Percentiles rank a stretch among this genome's conserved stretches.
These are phyloP conservation scores for Camelina sativa DNA, from an alignment of 345 rosid species.

Conservation along the genomic window DNA sequence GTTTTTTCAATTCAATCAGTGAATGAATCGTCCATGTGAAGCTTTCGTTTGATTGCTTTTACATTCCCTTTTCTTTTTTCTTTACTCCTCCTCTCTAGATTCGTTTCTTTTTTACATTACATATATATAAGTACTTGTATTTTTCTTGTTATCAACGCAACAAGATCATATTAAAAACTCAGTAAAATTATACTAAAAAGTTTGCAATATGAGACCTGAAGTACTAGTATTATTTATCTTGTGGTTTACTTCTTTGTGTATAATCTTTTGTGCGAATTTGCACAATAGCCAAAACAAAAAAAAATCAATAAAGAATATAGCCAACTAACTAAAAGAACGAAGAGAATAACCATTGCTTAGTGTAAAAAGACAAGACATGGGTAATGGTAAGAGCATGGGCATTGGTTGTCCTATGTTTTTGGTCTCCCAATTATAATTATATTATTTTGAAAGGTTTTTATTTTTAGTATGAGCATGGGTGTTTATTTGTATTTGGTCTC, in stretches of 20 bases:
- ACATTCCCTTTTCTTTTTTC: neutral
- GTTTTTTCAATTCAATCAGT: constrained; percentile 5
- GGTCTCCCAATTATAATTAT: no score
- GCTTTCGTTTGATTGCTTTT: constrained; percentile 35
- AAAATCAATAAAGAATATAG: no score
- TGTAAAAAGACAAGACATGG: no score
- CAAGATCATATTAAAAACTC: neutral
- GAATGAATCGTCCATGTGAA: constrained; percentile 45
- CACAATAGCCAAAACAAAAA: no score
- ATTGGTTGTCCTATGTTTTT: no score
- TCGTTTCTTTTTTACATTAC: neutral
- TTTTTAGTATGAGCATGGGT: no score
- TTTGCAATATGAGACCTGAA: neutral
- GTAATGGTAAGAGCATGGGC: no score
- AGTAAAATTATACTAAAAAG: neutral
- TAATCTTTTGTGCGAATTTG: no score
- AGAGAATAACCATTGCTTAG: no score
- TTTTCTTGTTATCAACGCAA: neutral
- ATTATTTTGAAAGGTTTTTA: no score
- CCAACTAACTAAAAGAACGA: no score
- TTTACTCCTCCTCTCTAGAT: constrained; percentile 25
- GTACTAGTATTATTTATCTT: neutral
- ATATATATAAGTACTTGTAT: neutral
- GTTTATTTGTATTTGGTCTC: no score
- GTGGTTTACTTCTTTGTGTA: constrained; percentile 1